A percentile compares a stretch with the other conserved stretches of the same genome.
These are phyloP conservation scores for Melastoma candidum DNA, from an alignment of 441 rosid genomes.

Conservation along the genomic window DNA sequence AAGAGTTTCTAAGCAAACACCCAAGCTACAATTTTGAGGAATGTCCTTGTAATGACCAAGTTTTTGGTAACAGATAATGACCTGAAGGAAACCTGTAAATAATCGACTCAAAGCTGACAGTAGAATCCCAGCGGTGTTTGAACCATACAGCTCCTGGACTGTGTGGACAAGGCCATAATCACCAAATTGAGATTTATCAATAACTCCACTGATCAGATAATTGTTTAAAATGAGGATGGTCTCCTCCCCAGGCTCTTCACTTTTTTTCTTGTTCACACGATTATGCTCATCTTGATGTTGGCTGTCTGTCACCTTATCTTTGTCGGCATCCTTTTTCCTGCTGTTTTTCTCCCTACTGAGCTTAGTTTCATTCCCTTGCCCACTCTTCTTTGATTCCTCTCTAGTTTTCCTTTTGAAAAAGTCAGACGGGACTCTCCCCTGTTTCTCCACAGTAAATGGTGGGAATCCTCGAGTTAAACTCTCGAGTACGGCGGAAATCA, in stretches of 20 bases:
- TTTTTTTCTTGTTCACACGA: slow-evolving; percentile 17
- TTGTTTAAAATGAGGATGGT: slow-evolving; percentile 58
- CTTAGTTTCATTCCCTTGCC: slow-evolving; percentile 11
- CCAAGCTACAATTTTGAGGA: no score
- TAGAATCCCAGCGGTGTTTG: slow-evolving; percentile 80
- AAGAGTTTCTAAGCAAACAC: no score
- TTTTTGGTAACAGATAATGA: slow-evolving; percentile 9
- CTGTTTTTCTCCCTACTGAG: slow-evolving; percentile 11
- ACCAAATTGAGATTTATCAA: slow-evolving; percentile 98
- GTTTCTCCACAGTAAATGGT: slow-evolving; percentile 79
- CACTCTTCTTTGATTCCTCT: slow-evolving; percentile 16
- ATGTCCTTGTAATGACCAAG: no score
- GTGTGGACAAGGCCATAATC: slow-evolving; percentile 95
- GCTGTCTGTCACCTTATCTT: slow-evolving; percentile 4
- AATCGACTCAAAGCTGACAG: slow-evolving; percentile 89
- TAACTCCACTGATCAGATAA: slow-evolving; percentile 80
- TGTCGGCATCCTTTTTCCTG: slow-evolving; percentile 1
- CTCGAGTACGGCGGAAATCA: slow-evolving; percentile 70
- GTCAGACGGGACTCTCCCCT: slow-evolving; percentile 65
- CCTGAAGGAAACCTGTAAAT: slow-evolving; percentile 92
- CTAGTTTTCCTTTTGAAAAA: slow-evolving; percentile 55
- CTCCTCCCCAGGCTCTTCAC: slow-evolving; percentile 52
- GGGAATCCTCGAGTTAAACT: slow-evolving; percentile 76
- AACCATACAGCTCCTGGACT: slow-evolving; percentile 91
- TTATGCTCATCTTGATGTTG: slow-evolving; percentile 4